Percentiles rank a stretch among this genome's conserved stretches.
Conservation (phyloP, 192 early-diverging fungal species). For the Obelidium mucronatum region DNA sequence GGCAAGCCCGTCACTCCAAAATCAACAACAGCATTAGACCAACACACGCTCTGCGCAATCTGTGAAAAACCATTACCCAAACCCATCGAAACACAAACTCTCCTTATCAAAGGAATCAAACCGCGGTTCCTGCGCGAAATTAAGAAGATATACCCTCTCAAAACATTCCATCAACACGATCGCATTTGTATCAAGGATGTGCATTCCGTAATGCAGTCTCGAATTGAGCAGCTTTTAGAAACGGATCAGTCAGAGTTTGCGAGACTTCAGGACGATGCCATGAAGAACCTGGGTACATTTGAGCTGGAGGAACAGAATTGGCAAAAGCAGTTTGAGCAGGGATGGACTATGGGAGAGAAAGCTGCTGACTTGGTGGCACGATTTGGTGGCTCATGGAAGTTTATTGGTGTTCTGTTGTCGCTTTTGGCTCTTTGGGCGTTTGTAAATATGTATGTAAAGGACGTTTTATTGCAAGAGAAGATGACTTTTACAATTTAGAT, state of each 20-base stretch:
- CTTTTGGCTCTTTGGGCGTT: constrained; percentile 42
- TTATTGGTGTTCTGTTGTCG: constrained; percentile 39
- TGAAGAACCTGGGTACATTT: constrained; percentile 48
- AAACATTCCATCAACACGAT: neutral
- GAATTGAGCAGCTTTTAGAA: constrained; percentile 49
- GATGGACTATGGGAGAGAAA: constrained; percentile 42
- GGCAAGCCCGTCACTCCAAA: neutral
- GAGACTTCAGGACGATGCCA: constrained; percentile 46
- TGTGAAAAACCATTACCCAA: constrained; percentile 28
- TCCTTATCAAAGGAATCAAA: constrained; percentile 35
- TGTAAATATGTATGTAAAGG: constrained; percentile 32
- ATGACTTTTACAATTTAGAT: neutral
- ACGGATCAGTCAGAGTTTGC: constrained; percentile 39
- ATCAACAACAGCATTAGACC: neutral
- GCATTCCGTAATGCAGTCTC: constrained; percentile 26
- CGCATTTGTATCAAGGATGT: constrained; percentile 38
- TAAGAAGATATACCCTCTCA: constrained; percentile 19
- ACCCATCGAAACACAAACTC: constrained; percentile 29
- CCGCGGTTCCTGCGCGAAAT: constrained; percentile 41
- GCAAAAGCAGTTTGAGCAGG: constrained; percentile 53
- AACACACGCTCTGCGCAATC: constrained; percentile 32
- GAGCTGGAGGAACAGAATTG: constrained; percentile 52
- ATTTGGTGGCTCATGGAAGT: constrained; percentile 50
- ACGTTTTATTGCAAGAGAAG: neutral
- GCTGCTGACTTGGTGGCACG: constrained; percentile 47